phyloP scores from a whole-genome alignment of 139 green algal genomes.

The Coelastrella sp. region DNA sequence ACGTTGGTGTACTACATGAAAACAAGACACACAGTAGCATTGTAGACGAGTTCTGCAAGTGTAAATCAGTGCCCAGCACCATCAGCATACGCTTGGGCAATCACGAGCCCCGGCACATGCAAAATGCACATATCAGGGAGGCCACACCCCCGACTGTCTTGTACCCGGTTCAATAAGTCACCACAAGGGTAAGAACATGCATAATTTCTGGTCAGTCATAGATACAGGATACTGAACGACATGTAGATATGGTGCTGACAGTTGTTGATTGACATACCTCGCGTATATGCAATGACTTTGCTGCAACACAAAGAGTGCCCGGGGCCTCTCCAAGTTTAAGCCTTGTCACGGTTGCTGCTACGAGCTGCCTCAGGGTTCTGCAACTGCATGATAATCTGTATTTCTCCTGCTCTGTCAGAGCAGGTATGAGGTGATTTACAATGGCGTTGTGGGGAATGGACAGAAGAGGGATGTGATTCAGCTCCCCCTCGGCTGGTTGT shows the following conservation, averaged over 20 bases:
- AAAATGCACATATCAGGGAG: too few species aligned
- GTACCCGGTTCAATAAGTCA: too few species aligned
- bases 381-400: neutral
- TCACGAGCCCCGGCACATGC: too few species aligned
- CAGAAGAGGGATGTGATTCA: conserved; percentile 1
- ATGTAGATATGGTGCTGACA: too few species aligned
- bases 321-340: neutral
- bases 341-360: conserved; percentile 1
- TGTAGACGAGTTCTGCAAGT: too few species aligned
- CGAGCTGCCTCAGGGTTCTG: conserved; percentile 10
- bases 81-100: too few species aligned
- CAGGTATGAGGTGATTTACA: conserved; percentile 23
- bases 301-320: neutral
- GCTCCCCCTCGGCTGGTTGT: neutral
- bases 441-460: conserved; percentile 9
- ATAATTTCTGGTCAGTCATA: too few species aligned
- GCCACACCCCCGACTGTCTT: too few species aligned
- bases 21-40: neutral
- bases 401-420: neutral
- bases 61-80: too few species aligned
- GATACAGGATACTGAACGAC: too few species aligned
- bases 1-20: conserved; percentile 20
- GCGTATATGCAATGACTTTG: neutral
- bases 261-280: neutral
- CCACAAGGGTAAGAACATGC: too few species aligned